A percentile compares a stretch with the other conserved stretches of the same genome.
phyloP scores from a whole-genome alignment of 805 yeast species.

The Ogataea parapolymorpha region DNA sequence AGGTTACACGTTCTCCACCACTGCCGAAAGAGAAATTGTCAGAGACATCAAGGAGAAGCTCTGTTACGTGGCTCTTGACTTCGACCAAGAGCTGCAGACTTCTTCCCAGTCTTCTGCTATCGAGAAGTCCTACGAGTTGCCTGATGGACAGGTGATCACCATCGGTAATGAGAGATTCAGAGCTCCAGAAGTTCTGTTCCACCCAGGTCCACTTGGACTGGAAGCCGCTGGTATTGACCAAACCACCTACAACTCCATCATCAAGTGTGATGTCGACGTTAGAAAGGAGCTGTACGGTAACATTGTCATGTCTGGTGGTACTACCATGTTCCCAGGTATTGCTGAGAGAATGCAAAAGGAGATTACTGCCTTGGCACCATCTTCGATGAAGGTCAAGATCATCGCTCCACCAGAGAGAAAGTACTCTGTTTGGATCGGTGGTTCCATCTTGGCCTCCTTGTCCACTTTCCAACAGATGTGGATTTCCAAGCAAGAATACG shows the following conservation, averaged over 20 bases:
- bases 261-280: constrained; percentile 98
- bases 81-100: constrained; percentile 99
- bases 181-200: constrained; percentile 99
- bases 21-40: constrained; percentile 97
- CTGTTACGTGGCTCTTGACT: constrained; percentile 98
- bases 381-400: constrained; percentile 99
- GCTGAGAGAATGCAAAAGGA: constrained; percentile 99
- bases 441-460: constrained; percentile 97
- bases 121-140: constrained; percentile 98
- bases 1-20: constrained; percentile 97
- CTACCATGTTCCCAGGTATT: constrained; percentile 99
- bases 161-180: constrained; percentile 99
- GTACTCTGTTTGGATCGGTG: constrained; percentile 99
- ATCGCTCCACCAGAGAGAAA: constrained; percentile 99
- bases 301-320: constrained; percentile 99
- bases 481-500: constrained; percentile 99
- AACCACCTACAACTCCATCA: constrained; percentile 91
- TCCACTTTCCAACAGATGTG: constrained; percentile 99
- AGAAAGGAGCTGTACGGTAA: constrained; percentile 98
- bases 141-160: constrained; percentile 99
- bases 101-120: constrained; percentile 97
- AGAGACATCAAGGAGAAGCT: constrained; percentile 96
- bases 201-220: constrained; percentile 83
- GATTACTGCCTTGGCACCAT: constrained; percentile 98
- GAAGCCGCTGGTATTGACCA: constrained; percentile 99